Evolutionary conservation across 768 basidiomycete species (phyloP).

Genomic region (Dioszegia aurantiaca): DNA sequence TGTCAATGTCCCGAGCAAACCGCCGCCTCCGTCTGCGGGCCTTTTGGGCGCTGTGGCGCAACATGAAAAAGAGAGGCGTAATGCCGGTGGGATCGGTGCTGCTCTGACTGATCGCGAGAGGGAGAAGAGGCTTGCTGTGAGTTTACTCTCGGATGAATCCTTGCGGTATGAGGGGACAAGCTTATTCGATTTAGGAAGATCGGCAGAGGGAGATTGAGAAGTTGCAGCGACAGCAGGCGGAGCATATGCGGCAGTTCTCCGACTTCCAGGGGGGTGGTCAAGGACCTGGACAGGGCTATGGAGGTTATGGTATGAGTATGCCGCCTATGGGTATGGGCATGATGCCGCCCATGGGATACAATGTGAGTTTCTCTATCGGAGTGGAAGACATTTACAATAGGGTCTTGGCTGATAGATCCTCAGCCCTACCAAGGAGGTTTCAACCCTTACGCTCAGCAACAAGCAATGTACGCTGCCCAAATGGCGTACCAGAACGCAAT

Average conservation of each 20-base stretch:
- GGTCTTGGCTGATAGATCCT: no score
- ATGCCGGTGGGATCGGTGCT: conserved; percentile 92
- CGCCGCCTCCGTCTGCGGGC: conserved; percentile 90
- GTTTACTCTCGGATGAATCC: conserved; percentile 17
- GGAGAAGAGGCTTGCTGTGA: conserved; percentile 73
- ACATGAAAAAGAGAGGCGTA: conserved; percentile 88
- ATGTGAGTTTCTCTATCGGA: conserved; percentile 15
- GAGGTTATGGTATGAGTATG: conserved; percentile 25
- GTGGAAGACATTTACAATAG: no score
- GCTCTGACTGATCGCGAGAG: conserved; percentile 91
- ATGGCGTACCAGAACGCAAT: conserved; percentile 53
- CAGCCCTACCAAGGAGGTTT: conserved; percentile 32
- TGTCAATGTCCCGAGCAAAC: conserved; percentile 92
- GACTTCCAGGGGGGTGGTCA: conserved; percentile 63
- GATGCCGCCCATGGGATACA: conserved; percentile 29
- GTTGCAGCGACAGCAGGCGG: conserved; percentile 79
- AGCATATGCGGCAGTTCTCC: conserved; percentile 69
- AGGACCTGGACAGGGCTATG: conserved; percentile 44
- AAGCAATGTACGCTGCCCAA: conserved; percentile 55
- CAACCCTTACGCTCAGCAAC: conserved; percentile 51
- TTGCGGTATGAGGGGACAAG: no score
- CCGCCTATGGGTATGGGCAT: conserved; percentile 33
- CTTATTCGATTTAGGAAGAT: conserved; percentile 60
- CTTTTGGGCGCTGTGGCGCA: conserved; percentile 93
- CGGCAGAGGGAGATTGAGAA: conserved; percentile 90